Evolutionary conservation across 116 monocot species (phyloP).

Genomic region (Papilionanthe hybrid): DNA sequence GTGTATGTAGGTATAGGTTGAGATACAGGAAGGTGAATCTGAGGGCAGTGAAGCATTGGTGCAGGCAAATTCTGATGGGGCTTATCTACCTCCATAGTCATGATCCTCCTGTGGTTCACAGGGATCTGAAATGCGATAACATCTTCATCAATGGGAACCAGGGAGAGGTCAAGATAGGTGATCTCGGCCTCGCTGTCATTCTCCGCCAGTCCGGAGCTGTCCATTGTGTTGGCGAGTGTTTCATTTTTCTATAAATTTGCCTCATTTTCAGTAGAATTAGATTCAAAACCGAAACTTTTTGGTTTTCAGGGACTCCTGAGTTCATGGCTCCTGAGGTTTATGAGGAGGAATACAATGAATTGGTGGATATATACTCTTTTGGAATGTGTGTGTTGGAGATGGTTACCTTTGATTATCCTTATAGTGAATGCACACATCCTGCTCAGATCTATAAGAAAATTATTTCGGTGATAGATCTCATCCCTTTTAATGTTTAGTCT

Average conservation of each 20-base stretch:
- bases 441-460: conserved; percentile 55
- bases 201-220: conserved; percentile 42
- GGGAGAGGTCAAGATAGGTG: conserved; percentile 89
- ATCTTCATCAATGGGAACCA: conserved; percentile 77
- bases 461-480: conserved; percentile 24
- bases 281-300: neutral
- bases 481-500: neutral
- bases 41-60: conserved; percentile 73
- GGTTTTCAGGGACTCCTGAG: conserved; percentile 48
- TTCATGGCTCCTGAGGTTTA: conserved; percentile 77
- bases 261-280: neutral
- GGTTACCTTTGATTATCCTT: conserved; percentile 41
- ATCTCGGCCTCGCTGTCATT: conserved; percentile 73
- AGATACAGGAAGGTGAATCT: conserved; percentile 55
- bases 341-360: conserved; percentile 57
- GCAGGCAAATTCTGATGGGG: conserved; percentile 59
- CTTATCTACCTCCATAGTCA: conserved; percentile 67
- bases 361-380: conserved; percentile 49
- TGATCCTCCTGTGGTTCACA: conserved; percentile 71
- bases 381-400: conserved; percentile 52
- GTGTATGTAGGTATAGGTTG: conserved; percentile 42
- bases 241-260: neutral
- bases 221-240: conserved; percentile 40
- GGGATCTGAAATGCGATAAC: conserved; percentile 86
- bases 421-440: conserved; percentile 43